Conservation (phyloP, 1,139 yeast species). For the Pichia sp. region DNA sequence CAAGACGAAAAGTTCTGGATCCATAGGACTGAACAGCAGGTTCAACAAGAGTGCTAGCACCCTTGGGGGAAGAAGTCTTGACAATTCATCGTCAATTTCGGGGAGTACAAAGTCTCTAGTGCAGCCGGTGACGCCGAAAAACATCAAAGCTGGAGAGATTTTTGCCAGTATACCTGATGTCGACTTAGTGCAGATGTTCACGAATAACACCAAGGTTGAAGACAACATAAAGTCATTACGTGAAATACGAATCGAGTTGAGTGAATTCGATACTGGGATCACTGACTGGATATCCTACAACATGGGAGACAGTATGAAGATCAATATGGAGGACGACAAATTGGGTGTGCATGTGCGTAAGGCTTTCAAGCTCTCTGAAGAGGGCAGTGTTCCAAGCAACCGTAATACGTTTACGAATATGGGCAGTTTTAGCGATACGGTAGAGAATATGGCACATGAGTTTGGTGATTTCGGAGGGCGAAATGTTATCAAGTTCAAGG, state of each 20-base stretch:
- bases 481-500: slow-evolving; percentile 5
- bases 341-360: slow-evolving; percentile 12
- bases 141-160: not conserved
- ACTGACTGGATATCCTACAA: slow-evolving; percentile 13
- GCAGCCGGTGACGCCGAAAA: not conserved
- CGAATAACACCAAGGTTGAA: slow-evolving; percentile 1
- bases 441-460: slow-evolving; percentile 13
- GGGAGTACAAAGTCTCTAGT: not conserved
- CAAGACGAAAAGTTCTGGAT: not conserved
- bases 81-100: not conserved
- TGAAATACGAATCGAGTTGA: slow-evolving; percentile 8
- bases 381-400: not conserved
- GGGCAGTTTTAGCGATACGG: slow-evolving; percentile 11
- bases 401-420: slow-evolving; percentile 3
- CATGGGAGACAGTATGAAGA: slow-evolving; percentile 12
- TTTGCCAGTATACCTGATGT: slow-evolving; percentile 9
- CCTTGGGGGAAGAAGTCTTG: not conserved
- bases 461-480: slow-evolving; percentile 9
- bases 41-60: not conserved
- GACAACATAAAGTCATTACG: slow-evolving; percentile 5
- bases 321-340: slow-evolving; percentile 12
- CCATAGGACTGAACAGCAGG: not conserved
- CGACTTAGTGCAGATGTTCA: slow-evolving; percentile 8
- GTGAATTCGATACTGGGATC: slow-evolving; percentile 10
- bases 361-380: slow-evolving; percentile 7